A percentile compares a stretch with the other conserved stretches of the same genome.
phyloP scores from a whole-genome alignment of 75 land plant species.

The Sequoiadendron giganteum region DNA sequence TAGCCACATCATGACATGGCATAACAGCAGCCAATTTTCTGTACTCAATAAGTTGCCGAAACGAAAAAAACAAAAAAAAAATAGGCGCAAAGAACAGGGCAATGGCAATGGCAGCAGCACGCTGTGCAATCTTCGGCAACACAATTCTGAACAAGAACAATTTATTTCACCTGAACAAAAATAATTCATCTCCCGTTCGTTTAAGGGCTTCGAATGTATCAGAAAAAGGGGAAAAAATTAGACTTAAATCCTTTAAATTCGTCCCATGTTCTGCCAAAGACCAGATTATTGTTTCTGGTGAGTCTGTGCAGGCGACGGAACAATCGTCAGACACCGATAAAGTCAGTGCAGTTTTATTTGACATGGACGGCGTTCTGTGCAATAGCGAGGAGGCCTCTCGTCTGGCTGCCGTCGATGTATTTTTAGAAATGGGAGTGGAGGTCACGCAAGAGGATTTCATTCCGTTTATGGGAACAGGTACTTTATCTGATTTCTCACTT shows the following conservation, averaged over 20 bases:
- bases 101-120: background rate
- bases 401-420: constrained; percentile 82
- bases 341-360: constrained; percentile 92
- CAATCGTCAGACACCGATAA: constrained; percentile 35
- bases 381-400: constrained; percentile 90
- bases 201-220: background rate
- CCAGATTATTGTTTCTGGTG: background rate
- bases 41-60: background rate
- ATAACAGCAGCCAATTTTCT: background rate
- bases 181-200: background rate
- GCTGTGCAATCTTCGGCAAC: background rate
- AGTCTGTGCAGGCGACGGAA: background rate
- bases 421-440: constrained; percentile 74
- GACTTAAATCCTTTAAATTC: background rate
- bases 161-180: background rate
- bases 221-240: background rate
- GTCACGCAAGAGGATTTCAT: constrained; percentile 77
- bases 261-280: constrained; percentile 7
- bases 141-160: background rate
- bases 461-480: constrained; percentile 95
- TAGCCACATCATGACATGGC: background rate
- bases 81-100: background rate
- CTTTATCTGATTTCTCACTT: background rate
- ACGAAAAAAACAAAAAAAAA: background rate
- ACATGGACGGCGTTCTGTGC: constrained; percentile 99